Percentiles rank a stretch among this genome's conserved stretches.
These are phyloP conservation scores for Lactarius quietus DNA, from an alignment of 768 basidiomycete genomes.

Conservation along the genomic window DNA sequence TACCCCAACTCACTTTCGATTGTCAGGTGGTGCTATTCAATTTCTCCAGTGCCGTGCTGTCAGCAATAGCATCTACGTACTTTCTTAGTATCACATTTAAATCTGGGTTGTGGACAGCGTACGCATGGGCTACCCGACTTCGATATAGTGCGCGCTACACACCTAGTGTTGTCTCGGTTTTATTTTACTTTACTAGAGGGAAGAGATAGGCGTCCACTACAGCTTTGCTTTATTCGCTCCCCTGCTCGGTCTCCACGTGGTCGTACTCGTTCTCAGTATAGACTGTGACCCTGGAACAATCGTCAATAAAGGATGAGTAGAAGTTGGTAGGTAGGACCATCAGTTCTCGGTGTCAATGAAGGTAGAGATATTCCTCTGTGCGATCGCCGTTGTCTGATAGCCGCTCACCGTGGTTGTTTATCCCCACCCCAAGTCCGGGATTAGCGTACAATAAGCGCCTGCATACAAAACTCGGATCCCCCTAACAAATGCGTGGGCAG, in stretches of 20 bases:
- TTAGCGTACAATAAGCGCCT: too few species aligned
- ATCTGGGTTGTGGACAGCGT: neutral
- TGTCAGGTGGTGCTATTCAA: neutral
- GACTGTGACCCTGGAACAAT: conserved; percentile 12
- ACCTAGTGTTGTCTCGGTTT: neutral
- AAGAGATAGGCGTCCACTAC: neutral
- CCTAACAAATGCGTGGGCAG: too few species aligned
- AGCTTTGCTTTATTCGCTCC: neutral
- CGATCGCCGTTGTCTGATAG: too few species aligned
- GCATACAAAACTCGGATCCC: too few species aligned
- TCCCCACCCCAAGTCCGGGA: too few species aligned
- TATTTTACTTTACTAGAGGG: neutral
- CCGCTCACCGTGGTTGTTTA: too few species aligned
- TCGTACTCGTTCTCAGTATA: neutral
- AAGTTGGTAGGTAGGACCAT: neutral
- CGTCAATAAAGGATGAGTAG: neutral
- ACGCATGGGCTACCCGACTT: conserved; percentile 14
- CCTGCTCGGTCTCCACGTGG: neutral
- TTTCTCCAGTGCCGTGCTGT: neutral
- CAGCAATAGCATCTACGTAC: neutral
- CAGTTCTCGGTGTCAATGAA: too few species aligned
- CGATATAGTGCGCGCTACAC: neutral
- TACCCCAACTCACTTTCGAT: neutral
- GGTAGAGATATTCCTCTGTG: too few species aligned
- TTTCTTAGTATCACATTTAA: neutral